Evolutionary conservation across 805 yeast genomes (phyloP), one percentile per base, ranked within the genome.

Genomic region (Sugiyamaella smithiae): DNA sequence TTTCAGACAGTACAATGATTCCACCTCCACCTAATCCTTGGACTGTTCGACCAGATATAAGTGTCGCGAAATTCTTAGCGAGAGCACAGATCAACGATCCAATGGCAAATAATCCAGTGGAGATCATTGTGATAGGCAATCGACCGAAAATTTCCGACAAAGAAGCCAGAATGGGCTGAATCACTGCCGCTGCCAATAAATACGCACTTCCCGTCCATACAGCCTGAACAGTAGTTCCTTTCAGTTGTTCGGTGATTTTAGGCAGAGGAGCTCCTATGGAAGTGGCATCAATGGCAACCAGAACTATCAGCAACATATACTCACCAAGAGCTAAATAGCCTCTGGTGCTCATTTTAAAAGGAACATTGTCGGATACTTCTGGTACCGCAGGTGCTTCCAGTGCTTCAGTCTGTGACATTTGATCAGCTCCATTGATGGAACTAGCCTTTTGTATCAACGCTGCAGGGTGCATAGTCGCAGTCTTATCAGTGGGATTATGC

Each of bases 1-100:
- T 77, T 80, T 77, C 78, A 0, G 76, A 57, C 33, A 78, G 60
- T 2, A 80, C 71, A 11, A 72, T 70, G 2, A 75, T 69, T 1
- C 81, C 83, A 1, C 83, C 83, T 41, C 71, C 67, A 3, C 82
- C 84, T 24, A 80, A 68, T 20, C 84, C 84, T 12, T 80, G 74
- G 46, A 78, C 63, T 0, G 80, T 81, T 46, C 84, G 72, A 1
- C 88, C 90, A 2, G 81, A 88, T 51, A 85, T 81, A 41, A 85
- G 64, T 73, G 77, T 75, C 47, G 73, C 68, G 80, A 85, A 81
- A 28, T 70, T 69, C 7, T 61, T 69, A 0, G 87, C 67, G 1
- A 81, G 62, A 0, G 79, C 88, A 42, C 77, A 68, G 4, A 83
- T 65, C 46, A 82, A 67, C 0, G 87, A 81, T 0, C 90, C 90